Percentiles rank a stretch among this genome's conserved stretches.
Evolutionary conservation across 257 asterid species (phyloP).

Genomic region (Fraxinus cuspidata): DNA sequence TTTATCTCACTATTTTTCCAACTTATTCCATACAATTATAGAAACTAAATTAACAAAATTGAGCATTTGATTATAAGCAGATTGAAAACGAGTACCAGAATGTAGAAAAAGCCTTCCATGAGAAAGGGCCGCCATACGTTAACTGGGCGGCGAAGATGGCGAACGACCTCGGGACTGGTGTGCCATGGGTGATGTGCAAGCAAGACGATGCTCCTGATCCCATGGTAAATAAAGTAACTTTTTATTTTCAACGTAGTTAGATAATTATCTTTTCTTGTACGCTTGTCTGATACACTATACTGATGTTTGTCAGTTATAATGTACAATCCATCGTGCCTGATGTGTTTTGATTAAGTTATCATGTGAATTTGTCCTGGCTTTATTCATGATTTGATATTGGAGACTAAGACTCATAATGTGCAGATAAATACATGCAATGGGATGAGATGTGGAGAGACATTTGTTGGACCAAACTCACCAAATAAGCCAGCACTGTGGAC

Average conservation of each 20-base stretch:
- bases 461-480: conserved; percentile 87
- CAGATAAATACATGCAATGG: conserved; percentile 96
- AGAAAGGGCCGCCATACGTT: conserved; percentile 70
- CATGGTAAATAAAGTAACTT: conserved; percentile 44
- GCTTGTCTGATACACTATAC: no score
- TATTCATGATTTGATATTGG: background rate
- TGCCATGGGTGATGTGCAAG: conserved; percentile 97
- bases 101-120: conserved; percentile 50
- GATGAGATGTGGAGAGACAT: conserved; percentile 74
- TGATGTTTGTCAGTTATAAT: background rate
- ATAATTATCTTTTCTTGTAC: no score
- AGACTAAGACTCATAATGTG: background rate
- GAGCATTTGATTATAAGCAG: conserved; percentile 35
- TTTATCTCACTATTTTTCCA: no score
- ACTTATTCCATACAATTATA: background rate
- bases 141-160: conserved; percentile 90
- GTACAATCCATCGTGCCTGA: background rate
- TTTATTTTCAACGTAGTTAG: background rate
- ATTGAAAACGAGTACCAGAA: conserved; percentile 89
- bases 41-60: background rate
- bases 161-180: conserved; percentile 70
- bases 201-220: conserved; percentile 94
- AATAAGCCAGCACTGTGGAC: conserved; percentile 93
- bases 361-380: background rate
- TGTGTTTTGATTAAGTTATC: background rate